Evolutionary conservation across 805 yeast genomes (phyloP), one percentile per base, ranked within the genome.

Genomic region (Candida anglica): DNA sequence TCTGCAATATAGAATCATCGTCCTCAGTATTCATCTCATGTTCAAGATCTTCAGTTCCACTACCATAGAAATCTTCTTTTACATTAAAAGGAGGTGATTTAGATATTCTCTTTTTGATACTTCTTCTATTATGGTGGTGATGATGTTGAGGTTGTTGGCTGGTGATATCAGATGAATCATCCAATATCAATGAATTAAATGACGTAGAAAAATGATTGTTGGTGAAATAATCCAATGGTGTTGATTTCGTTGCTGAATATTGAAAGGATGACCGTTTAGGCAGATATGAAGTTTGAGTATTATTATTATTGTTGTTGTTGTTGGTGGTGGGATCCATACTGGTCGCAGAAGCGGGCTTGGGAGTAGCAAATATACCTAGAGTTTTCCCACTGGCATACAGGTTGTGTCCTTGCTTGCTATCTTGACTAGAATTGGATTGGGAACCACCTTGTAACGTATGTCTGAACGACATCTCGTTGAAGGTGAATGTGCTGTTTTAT

Each of bases 1-100:
- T n/a, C 15, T 8, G 18, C 9, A 21, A 11, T 21, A 9, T 21
- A 11, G 23, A 27, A n/a, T 41, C 50, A 8, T 38, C 41, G 15
- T 38, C 42, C 5, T 32, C 32, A 13, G 43, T 53, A n/a, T 30
- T 27, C 3, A 30, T 32, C 6, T 40, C 46, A 10, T 35, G 33
- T 19, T 44, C 44, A n/a, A 42, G 34, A 40, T 52, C 59, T 18
- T 55, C 53, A 34, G 63, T 63, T 32, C 61, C 52, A 38, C 62
- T 63, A 10, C 36, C 35, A 20, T 44, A 46, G n/a, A 42, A 34
- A 40, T 52, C 59, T 18, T 55, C 53, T 34, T 63, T 63, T 32
- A 62, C 52, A 38, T 63, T 63, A 46, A 65, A 64, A 1, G 69
- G 69, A 8, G 71, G 71, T 14, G 66, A 60, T 43, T 65, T 66